phyloP scores from a whole-genome alignment of 2,329 filamentous ascomycete genomes.

The Ascochyta viciae-villosae region DNA sequence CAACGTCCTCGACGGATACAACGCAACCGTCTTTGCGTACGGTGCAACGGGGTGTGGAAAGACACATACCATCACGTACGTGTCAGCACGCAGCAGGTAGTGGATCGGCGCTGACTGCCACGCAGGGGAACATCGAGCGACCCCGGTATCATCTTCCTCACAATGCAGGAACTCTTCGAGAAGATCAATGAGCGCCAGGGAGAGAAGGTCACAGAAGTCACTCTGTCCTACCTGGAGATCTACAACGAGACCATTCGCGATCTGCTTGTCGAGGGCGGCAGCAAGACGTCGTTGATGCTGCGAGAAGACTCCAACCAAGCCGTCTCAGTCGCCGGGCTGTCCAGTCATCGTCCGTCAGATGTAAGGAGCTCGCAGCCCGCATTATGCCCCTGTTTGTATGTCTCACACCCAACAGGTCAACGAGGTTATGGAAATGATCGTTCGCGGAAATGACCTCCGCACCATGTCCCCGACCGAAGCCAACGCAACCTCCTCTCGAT shows the following conservation, averaged over 20 bases:
- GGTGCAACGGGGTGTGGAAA: conserved; percentile 98
- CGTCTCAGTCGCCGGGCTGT: conserved; percentile 88
- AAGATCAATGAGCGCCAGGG: conserved; percentile 85
- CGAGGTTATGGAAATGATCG: conserved; percentile 99
- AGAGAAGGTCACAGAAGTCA: conserved; percentile 88
- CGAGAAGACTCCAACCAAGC: conserved; percentile 93
- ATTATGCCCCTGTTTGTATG: background rate
- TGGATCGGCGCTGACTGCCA: conserved; percentile 23
- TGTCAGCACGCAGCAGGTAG: conserved; percentile 51
- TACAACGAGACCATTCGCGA: conserved; percentile 99
- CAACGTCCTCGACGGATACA: conserved; percentile 95
- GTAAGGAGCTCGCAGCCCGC: conserved; percentile 58
- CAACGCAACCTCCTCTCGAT: conserved; percentile 96
- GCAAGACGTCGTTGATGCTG: conserved; percentile 85
- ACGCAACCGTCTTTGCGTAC: conserved; percentile 98
- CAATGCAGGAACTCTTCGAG: conserved; percentile 98
- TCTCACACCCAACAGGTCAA: conserved; percentile 56
- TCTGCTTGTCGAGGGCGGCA: conserved; percentile 82
- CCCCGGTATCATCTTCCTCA: conserved; percentile 97
- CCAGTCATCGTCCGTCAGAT: conserved; percentile 87
- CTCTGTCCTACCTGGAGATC: conserved; percentile 94
- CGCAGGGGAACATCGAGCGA: conserved; percentile 79
- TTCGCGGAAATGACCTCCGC: conserved; percentile 89
- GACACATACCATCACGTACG: conserved; percentile 84
- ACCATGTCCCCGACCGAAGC: conserved; percentile 97